A percentile compares a stretch with the other conserved stretches of the same genome.
Conservation (phyloP, 257 asterid species). For the Nicotiana obtusifolia region DNA sequence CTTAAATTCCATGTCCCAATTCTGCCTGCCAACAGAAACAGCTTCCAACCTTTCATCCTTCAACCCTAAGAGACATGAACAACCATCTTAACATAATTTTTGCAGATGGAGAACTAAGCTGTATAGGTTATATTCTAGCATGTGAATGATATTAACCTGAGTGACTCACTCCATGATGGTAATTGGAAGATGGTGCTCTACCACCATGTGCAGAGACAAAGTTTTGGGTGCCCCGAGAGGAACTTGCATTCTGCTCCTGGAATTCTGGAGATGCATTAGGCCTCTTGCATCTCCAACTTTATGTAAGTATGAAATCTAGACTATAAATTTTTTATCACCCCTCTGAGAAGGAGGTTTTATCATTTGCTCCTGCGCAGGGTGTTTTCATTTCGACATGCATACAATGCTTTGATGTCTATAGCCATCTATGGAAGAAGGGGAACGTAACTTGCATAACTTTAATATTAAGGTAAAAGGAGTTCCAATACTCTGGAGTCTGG, state of each 20-base stretch:
- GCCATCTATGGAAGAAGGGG: not conserved
- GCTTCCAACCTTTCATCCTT: no score
- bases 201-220: constrained; percentile 22
- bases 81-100: not conserved
- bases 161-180: constrained; percentile 24
- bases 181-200: constrained; percentile 4
- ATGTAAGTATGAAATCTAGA: not conserved
- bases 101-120: no score
- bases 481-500: not conserved
- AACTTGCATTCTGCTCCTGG: constrained; percentile 28
- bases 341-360: not conserved
- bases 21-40: no score
- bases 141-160: constrained; percentile 29
- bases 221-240: constrained; percentile 31
- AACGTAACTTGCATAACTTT: not conserved
- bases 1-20: no score
- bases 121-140: no score
- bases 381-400: not conserved
- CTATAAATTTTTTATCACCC: not conserved
- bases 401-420: not conserved
- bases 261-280: constrained; percentile 23
- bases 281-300: not conserved
- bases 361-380: not conserved
- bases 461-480: not conserved
- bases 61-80: no score